These are phyloP conservation scores for Stemphylium beticola DNA, from an alignment of 2,329 filamentous ascomycete species.

Conservation along the genomic window DNA sequence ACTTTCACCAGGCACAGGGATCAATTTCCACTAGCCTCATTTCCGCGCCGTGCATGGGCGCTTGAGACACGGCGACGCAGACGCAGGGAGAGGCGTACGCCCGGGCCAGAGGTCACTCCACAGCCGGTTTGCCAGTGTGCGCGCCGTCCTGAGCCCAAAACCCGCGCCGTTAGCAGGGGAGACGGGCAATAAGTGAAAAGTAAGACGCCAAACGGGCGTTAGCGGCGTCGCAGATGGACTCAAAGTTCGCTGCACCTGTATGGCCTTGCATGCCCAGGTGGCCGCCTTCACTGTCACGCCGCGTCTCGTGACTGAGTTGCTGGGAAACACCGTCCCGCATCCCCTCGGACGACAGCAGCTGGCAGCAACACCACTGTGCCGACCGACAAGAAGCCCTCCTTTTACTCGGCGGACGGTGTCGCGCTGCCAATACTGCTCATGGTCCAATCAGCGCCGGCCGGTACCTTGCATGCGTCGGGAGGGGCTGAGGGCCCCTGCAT, in stretches of 20 bases:
- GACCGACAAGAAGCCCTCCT: conserved; percentile 18
- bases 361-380: no score
- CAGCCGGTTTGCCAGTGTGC: not conserved
- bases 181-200: not conserved
- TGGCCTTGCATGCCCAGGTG: no score
- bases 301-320: not conserved
- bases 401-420: conserved; percentile 14
- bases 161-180: not conserved
- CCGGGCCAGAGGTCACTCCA: conserved; percentile 1
- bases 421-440: conserved; percentile 13
- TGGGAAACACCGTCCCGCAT: not conserved
- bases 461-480: conserved; percentile 25
- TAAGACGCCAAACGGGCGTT: not conserved
- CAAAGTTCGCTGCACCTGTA: no score
- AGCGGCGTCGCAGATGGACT: not conserved
- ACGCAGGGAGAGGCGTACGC: conserved; percentile 5
- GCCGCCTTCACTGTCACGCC: not conserved
- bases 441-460: conserved; percentile 22
- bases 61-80: conserved; percentile 12
- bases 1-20: conserved; percentile 24
- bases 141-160: not conserved
- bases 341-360: conserved; percentile 15
- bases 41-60: conserved; percentile 32
- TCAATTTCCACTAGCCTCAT: conserved; percentile 32
- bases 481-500: conserved; percentile 16